Evolutionary conservation across 805 yeast genomes (phyloP).

Genomic region (Jamesozyma lodderae): DNA sequence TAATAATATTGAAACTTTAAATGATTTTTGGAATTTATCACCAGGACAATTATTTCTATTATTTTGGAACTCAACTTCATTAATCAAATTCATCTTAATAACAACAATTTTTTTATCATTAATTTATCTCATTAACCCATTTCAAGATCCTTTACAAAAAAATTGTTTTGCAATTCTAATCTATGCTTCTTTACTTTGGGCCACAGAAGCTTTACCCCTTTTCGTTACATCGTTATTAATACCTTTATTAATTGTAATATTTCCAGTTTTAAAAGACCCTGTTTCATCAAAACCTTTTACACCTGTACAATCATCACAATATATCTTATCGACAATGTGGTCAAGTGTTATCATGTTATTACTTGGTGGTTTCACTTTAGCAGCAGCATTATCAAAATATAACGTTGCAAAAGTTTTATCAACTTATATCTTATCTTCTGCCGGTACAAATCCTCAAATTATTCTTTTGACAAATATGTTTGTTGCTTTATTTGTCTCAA

Average conservation of each 20-base stretch:
- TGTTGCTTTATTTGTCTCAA: constrained; percentile 76
- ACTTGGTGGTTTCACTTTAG: constrained; percentile 89
- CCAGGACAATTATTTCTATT: constrained; percentile 11
- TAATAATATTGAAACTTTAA: constrained; percentile 7
- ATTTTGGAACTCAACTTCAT: constrained; percentile 2
- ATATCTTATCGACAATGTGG: constrained; percentile 87
- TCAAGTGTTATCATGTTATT: constrained; percentile 83
- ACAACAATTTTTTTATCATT: constrained; percentile 38
- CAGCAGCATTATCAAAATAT: constrained; percentile 89
- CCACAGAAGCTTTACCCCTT: constrained; percentile 76
- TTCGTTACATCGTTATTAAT: constrained; percentile 80
- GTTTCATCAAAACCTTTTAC: constrained; percentile 41
- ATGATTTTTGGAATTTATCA: constrained; percentile 12
- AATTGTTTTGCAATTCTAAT: constrained; percentile 79
- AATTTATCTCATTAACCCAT: constrained; percentile 30
- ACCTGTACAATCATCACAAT: constrained; percentile 57
- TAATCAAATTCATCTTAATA: constrained; percentile 41
- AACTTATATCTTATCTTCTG: constrained; percentile 67
- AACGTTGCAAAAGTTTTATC: constrained; percentile 81
- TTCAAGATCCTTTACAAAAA: constrained; percentile 49
- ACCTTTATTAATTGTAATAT: constrained; percentile 69
- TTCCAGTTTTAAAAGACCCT: constrained; percentile 58
- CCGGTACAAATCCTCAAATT: constrained; percentile 77
- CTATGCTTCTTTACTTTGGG: constrained; percentile 85
- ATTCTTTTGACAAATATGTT: constrained; percentile 75